Base-by-base conservation (phyloP, 2,329 filamentous ascomycete genomes). In the Penicillium sp. region DNA sequence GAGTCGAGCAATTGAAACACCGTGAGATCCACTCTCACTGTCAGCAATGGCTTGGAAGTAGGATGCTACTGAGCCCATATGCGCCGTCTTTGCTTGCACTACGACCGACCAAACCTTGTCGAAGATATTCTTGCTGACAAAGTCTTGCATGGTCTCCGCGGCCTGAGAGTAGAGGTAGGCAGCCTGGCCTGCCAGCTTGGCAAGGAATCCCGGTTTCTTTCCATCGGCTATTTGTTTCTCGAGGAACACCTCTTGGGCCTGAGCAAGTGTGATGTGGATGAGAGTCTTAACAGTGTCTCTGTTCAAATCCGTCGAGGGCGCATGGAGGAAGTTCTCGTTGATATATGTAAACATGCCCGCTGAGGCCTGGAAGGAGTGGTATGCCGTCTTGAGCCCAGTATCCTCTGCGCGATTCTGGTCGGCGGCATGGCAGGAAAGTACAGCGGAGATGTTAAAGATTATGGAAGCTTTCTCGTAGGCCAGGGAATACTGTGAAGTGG, bases 321-420 rank as follows among this genome's bases (percentile, higher is more conserved):
- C 94, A 68, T 99, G 94, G 31, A 99, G 80, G 72, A 99, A 99
- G 77, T 99, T 99, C 77, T 99, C 94, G 75, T 99, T 99, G 79
- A 99, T 99, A 69, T 99, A 99, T 49, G 93, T 97, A 75, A 97
- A 99, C 94, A 99, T 99, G 78, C 94, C 94, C 9, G 94, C 94
- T 7, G 93, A 92, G 36, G 94, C 94, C 75, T 99, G 94, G 78
- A 97, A 97, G 18, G 92, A 97, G 75, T 99, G 93, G 72, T 97
- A 99, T 16, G 94, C 91, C 13, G 92, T 93, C 78, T 99, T 99
- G 71, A 97, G 84, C 29, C 93, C 93, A 5, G 89, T 84, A 69
- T 99, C 94, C 71, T 97, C 92, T 60, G 90, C 89, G 46, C 94
- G 87, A 64, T 94, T 92, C 76, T 99, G 95, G 69, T 90, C 84